These are phyloP conservation scores for Scleroderma bovista DNA, from an alignment of 768 basidiomycete species.

Conservation along the genomic window DNA sequence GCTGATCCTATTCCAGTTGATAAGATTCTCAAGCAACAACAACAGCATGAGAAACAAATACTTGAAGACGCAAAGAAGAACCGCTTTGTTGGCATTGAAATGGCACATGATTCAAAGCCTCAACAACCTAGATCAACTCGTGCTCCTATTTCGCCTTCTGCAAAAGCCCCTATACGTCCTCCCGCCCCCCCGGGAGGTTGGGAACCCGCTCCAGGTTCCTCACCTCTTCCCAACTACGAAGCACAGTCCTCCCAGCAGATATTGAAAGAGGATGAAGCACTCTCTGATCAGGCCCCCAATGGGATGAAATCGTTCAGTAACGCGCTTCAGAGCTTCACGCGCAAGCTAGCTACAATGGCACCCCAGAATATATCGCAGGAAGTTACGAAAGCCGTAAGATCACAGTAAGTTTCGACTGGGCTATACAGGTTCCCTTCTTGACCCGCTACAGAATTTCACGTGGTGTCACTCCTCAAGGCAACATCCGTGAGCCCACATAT, in stretches of 20 bases:
- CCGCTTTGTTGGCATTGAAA: slow-evolving; percentile 2
- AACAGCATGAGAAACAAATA: slow-evolving; percentile 59
- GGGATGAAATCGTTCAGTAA: slow-evolving; percentile 6
- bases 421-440: background rate
- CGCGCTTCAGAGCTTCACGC: slow-evolving; percentile 22
- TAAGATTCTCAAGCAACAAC: slow-evolving; percentile 82
- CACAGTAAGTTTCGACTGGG: slow-evolving; percentile 12
- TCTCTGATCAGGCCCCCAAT: slow-evolving; percentile 1
- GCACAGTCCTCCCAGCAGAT: background rate
- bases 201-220: slow-evolving; percentile 12
- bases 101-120: slow-evolving; percentile 3
- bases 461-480: slow-evolving; percentile 36
- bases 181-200: slow-evolving; percentile 19
- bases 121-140: slow-evolving; percentile 5
- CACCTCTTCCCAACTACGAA: slow-evolving; percentile 6
- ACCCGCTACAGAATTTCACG: slow-evolving; percentile 12
- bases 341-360: slow-evolving; percentile 16
- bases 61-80: slow-evolving; percentile 39
- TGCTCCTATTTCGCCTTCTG: background rate
- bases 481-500: slow-evolving; percentile 34
- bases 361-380: slow-evolving; percentile 16
- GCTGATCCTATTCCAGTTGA: slow-evolving; percentile 52
- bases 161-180: slow-evolving; percentile 16
- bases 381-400: slow-evolving; percentile 6
- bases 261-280: background rate